phyloP scores from a whole-genome alignment of 2,329 filamentous ascomycete species.

The Aspergillus fumigatiaffinis region DNA sequence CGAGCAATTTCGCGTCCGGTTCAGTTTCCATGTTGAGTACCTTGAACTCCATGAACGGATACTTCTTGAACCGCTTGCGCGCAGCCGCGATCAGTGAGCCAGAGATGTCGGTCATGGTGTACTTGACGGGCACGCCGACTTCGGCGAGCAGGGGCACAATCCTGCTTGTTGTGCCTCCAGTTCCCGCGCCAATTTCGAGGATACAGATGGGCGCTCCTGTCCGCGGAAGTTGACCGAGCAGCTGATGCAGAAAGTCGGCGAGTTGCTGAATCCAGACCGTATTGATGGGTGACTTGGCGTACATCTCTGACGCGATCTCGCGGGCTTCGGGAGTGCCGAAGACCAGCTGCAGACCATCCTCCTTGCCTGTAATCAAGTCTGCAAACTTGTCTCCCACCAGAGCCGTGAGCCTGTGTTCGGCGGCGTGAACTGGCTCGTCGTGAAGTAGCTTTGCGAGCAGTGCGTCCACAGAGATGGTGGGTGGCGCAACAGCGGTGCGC shows the following conservation, averaged over 20 bases:
- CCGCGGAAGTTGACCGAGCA: constrained; percentile 12
- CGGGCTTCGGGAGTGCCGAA: constrained; percentile 34
- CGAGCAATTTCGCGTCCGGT: constrained; percentile 9
- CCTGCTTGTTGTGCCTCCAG: constrained; percentile 31
- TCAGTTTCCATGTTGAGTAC: constrained; percentile 25
- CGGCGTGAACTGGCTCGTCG: constrained; percentile 20
- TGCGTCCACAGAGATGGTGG: constrained; percentile 14
- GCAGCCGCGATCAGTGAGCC: constrained; percentile 30
- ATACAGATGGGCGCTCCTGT: constrained; percentile 29
- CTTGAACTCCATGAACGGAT: constrained; percentile 20
- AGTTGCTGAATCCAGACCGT: constrained; percentile 27
- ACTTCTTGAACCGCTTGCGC: constrained; percentile 22
- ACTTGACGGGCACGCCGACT: constrained; percentile 27
- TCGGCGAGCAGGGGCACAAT: constrained; percentile 22
- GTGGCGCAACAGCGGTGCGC: constrained; percentile 22
- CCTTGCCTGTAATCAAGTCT: constrained; percentile 23
- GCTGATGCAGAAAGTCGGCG: constrained; percentile 23
- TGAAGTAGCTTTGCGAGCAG: constrained; percentile 25
- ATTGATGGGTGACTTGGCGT: constrained; percentile 34
- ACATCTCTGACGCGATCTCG: constrained; percentile 31
- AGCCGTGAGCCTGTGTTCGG: constrained; percentile 19
- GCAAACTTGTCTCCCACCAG: constrained; percentile 1
- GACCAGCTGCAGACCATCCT: constrained; percentile 35
- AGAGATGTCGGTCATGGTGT: constrained; percentile 38
- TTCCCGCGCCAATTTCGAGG: constrained; percentile 38